These are phyloP conservation scores for Podaxis sp. DNA, from an alignment of 768 basidiomycete species.

Conservation along the genomic window DNA sequence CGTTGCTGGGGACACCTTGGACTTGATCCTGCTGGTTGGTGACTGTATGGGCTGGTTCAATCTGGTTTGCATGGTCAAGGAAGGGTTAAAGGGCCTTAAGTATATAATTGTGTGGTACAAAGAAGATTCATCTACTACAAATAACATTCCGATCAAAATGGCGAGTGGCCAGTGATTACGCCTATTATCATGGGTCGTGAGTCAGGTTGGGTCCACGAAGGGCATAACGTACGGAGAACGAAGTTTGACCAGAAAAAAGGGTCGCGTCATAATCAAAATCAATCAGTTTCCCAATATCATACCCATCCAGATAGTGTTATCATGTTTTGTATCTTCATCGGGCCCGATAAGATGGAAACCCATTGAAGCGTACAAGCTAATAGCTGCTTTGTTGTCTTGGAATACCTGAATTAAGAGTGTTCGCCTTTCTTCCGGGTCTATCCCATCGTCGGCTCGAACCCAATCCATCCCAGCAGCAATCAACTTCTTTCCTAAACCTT, in stretches of 20 bases:
- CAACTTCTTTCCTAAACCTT: constrained; percentile 8
- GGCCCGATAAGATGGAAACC: neutral
- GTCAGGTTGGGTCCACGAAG: neutral
- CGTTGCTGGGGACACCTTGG: neutral
- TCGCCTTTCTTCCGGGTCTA: neutral
- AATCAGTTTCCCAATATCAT: neutral
- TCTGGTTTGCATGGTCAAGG: neutral
- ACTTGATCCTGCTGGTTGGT: neutral
- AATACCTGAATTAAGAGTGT: constrained; percentile 8
- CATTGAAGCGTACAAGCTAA: constrained; percentile 5
- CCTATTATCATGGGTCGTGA: too few species aligned
- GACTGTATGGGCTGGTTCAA: neutral
- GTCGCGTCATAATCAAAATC: neutral
- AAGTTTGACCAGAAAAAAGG: constrained; percentile 14
- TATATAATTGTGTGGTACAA: too few species aligned
- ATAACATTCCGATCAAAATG: neutral
- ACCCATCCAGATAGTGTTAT: constrained; percentile 9
- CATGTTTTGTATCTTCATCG: neutral
- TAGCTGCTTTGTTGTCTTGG: neutral
- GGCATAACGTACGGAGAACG: constrained; percentile 4
- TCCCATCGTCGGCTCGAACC: neutral
- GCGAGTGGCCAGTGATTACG: neutral
- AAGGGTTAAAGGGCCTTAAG: neutral
- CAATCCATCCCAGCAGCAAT: constrained; percentile 8
- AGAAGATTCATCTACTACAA: neutral